Evolutionary conservation across 192 early-diverging fungal species (phyloP).

Genomic region (Coemansia sp.): DNA sequence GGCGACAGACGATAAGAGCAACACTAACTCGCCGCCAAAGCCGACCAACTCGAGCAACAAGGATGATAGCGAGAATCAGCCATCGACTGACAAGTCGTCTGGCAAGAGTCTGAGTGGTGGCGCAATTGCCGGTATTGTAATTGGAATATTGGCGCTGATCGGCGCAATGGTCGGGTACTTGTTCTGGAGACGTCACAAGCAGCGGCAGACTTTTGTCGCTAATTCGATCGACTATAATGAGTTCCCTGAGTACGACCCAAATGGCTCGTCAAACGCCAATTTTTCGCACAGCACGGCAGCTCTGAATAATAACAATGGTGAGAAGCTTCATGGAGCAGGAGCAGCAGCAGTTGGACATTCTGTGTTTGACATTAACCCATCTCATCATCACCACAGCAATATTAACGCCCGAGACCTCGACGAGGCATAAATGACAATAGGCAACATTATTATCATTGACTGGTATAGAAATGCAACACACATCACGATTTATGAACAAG

Average conservation of each 20-base stretch:
- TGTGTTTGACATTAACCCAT: slow-evolving; percentile 38
- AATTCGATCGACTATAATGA: slow-evolving; percentile 51
- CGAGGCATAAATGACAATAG: slow-evolving; percentile 15
- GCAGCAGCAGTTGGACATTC: slow-evolving; percentile 10
- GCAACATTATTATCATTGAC: background rate
- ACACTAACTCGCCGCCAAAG: background rate
- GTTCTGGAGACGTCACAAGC: slow-evolving; percentile 42
- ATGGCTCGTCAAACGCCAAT: slow-evolving; percentile 9
- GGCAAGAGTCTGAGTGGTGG: slow-evolving; percentile 38
- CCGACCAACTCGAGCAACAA: background rate
- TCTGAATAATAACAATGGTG: slow-evolving; percentile 11
- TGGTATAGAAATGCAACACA: background rate
- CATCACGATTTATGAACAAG: background rate
- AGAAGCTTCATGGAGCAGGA: background rate
- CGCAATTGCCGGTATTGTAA: slow-evolving; percentile 46
- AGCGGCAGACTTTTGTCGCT: slow-evolving; percentile 26
- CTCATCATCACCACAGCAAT: slow-evolving; percentile 36
- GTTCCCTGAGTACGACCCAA: slow-evolving; percentile 52
- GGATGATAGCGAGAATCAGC: background rate
- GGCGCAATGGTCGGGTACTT: slow-evolving; percentile 25
- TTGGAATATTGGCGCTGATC: slow-evolving; percentile 22
- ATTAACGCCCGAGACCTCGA: slow-evolving; percentile 47
- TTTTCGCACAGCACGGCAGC: background rate
- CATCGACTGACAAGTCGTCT: background rate
- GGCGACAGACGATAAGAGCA: background rate